These are phyloP conservation scores for Pilaira anomala DNA, from an alignment of 192 early-diverging fungal species.

Conservation along the genomic window DNA sequence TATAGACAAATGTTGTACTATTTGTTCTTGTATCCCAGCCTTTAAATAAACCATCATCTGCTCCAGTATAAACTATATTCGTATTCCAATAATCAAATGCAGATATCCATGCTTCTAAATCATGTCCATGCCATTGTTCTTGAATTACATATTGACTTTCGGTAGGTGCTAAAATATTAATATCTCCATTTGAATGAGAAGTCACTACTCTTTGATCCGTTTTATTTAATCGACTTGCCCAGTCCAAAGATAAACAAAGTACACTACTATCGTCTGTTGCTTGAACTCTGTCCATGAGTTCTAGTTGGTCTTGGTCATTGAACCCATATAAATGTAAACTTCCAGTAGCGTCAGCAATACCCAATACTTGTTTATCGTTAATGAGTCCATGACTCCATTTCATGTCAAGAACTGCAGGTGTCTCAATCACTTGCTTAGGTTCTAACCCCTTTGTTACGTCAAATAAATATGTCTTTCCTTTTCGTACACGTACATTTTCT, in stretches of 20 bases:
- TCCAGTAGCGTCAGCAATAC: slow-evolving; percentile 62
- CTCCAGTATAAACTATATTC: slow-evolving; percentile 69
- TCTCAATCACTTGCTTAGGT: slow-evolving; percentile 51
- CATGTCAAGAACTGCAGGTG: slow-evolving; percentile 67
- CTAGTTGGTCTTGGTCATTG: slow-evolving; percentile 18
- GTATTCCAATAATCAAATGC: slow-evolving; percentile 85
- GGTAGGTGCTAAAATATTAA: slow-evolving; percentile 52
- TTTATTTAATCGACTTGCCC: slow-evolving; percentile 63
- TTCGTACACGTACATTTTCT: slow-evolving; percentile 26
- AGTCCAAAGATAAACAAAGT: slow-evolving; percentile 86
- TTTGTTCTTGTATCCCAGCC: slow-evolving; percentile 81
- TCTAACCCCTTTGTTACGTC: neutral
- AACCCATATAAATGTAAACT: slow-evolving; percentile 50
- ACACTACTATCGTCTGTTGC: slow-evolving; percentile 43
- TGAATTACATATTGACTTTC: slow-evolving; percentile 24
- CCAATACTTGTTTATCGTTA: slow-evolving; percentile 46
- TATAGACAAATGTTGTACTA: slow-evolving; percentile 54
- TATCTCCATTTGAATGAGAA: slow-evolving; percentile 75
- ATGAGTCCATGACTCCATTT: slow-evolving; percentile 67
- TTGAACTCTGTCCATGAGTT: slow-evolving; percentile 34
- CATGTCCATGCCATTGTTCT: slow-evolving; percentile 76
- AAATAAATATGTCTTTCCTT: slow-evolving; percentile 38
- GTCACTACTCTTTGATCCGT: slow-evolving; percentile 44
- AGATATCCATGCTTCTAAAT: slow-evolving; percentile 90
- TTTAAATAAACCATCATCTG: slow-evolving; percentile 84